Base-by-base conservation (phyloP, 2,329 filamentous ascomycete genomes). In the Fusarium drepaniforme region DNA sequence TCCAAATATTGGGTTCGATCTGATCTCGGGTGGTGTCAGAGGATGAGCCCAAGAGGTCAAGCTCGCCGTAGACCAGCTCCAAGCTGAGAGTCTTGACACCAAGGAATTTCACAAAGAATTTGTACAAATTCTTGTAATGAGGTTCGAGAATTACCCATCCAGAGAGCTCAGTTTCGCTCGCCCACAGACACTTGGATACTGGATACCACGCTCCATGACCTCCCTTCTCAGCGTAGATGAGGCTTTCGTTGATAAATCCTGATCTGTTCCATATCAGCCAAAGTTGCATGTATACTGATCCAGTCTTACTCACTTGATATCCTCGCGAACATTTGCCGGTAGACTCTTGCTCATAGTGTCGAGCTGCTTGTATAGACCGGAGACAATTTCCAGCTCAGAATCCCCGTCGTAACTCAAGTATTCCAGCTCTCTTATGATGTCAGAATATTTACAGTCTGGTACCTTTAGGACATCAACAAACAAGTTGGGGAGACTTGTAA, bases 61-160 rank as follows among this genome's bases (percentile, higher is more conserved):
- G 60, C 7, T 62, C 66, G 3, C 42, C 15, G 35, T 68, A 65
- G 8, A 60, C 53, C 33, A 68, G 21, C 15, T 65, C 60, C 2
- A 65, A 16, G 21, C 18, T 51, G 1, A 68, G 61, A 13, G 25
- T 56, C 13, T 68, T 38, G 3, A 65, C 66, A 35, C 61, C 61
- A 13, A 68, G 51, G 25, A 59, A 59, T 7, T 65, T 15, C 11
- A 68, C 53, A 23, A 68, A 65, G 35, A 65, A 68, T 3, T 51
- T 28, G 30, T 44, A 9, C n/a, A 68, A 46, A 23, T 23, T 8
- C 12, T 59, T 56, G 35, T 68, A 68, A 21, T 49, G 23, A 1
- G 51, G 21, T 16, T 33, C n/a, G 13, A 68, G 28, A 3, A 44
- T 28, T 13, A 8, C 40, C 33, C 38, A 56, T 2, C 61, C 53